Percentiles rank a stretch among this genome's conserved stretches.
Evolutionary conservation across 192 early-diverging fungal species (phyloP).

Genomic region (Coemansia sp.): DNA sequence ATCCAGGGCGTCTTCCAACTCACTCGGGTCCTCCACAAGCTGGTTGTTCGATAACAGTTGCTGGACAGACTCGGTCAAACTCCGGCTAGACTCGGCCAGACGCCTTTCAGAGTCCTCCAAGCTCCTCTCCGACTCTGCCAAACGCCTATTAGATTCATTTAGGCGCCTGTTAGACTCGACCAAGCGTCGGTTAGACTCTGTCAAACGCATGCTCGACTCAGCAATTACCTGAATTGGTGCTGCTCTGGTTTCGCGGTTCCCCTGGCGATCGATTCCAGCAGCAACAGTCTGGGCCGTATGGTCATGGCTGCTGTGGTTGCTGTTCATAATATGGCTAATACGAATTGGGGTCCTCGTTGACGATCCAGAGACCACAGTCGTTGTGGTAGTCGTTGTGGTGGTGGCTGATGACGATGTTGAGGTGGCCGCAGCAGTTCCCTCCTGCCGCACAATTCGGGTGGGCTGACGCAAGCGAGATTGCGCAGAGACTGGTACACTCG

Average conservation of each 20-base stretch:
- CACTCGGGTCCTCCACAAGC: not conserved
- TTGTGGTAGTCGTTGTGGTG: not conserved
- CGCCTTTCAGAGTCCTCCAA: too few species aligned
- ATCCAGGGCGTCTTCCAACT: not conserved
- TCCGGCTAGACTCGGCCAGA: not conserved
- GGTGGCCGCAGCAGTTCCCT: not conserved
- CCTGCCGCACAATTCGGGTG: not conserved
- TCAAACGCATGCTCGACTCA: not conserved
- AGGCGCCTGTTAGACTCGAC: not conserved
- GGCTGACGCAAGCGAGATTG: not conserved
- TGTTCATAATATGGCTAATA: conserved; percentile 6
- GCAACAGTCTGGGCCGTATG: not conserved
- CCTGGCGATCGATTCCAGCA: not conserved
- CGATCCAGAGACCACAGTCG: not conserved
- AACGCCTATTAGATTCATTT: not conserved
- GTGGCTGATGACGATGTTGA: not conserved
- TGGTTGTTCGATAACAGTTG: not conserved
- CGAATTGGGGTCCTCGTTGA: conserved; percentile 6
- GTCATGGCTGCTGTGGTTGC: not conserved
- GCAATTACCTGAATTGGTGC: not conserved
- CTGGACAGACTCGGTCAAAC: not conserved
- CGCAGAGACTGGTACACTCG: not conserved
- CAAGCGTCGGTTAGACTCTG: not conserved
- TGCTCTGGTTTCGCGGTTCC: not conserved
- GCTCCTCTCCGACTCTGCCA: not conserved